A percentile compares a stretch with the other conserved stretches of the same genome.
These are phyloP conservation scores for Didymella pomorum DNA, from an alignment of 2,329 filamentous ascomycete genomes.

Conservation along the genomic window DNA sequence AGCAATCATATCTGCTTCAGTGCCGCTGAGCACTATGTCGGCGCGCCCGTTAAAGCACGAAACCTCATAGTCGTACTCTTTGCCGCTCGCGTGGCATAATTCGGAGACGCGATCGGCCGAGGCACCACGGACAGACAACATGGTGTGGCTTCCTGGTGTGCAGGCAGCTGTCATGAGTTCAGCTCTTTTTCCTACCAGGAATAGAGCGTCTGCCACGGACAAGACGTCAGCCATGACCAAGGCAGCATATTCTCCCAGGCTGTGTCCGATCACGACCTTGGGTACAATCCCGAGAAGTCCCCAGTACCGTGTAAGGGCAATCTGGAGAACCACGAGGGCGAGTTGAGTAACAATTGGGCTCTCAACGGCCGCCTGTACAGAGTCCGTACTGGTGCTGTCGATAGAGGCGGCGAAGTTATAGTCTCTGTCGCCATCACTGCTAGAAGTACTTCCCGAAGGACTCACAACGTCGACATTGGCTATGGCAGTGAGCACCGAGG, in stretches of 20 bases:
- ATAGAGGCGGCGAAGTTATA: background rate
- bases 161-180: slow-evolving; percentile 33
- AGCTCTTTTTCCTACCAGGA: slow-evolving; percentile 48
- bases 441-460: too few relatives aligned
- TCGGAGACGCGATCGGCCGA: too few relatives aligned
- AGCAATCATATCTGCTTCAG: background rate
- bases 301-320: background rate
- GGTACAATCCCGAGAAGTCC: background rate
- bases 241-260: slow-evolving; percentile 53
- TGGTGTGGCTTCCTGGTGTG: slow-evolving; percentile 36
- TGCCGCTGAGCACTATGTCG: background rate
- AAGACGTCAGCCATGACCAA: slow-evolving; percentile 49
- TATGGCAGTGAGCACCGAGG: too few relatives aligned
- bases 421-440: background rate
- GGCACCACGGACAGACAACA: slow-evolving; percentile 24
- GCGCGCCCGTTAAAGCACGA: too few relatives aligned
- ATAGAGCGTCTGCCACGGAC: slow-evolving; percentile 44
- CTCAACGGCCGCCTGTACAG: background rate
- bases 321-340: background rate
- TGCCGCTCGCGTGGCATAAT: too few relatives aligned
- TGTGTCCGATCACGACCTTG: slow-evolving; percentile 21
- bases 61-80: too few relatives aligned
- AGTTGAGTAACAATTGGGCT: background rate
- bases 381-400: background rate
- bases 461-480: too few relatives aligned